Conservation (phyloP, 164 flowering plant genomes). For the Annona squamosa region DNA sequence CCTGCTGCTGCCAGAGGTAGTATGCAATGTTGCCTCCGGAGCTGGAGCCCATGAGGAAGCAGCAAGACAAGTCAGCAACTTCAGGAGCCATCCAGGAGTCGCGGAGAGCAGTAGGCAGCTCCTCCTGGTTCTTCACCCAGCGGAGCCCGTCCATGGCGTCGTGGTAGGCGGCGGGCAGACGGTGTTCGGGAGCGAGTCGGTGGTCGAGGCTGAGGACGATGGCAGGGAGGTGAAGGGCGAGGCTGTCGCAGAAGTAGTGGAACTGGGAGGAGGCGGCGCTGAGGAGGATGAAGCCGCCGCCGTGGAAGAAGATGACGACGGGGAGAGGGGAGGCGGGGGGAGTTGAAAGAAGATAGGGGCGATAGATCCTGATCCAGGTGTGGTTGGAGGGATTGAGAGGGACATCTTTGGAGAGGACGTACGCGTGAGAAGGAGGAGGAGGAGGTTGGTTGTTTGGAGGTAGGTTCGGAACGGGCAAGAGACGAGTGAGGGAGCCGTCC, state of each 20-base stretch:
- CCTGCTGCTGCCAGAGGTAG: constrained; percentile 33
- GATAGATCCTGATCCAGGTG: constrained; percentile 34
- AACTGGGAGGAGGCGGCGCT: constrained; percentile 14
- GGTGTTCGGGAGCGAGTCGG: constrained; percentile 54
- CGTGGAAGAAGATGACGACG: constrained; percentile 37
- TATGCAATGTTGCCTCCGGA: constrained; percentile 59
- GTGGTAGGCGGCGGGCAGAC: constrained; percentile 54
- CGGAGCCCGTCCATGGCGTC: constrained; percentile 40
- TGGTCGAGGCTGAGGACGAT: constrained; percentile 39
- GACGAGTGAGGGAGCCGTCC: constrained; percentile 13
- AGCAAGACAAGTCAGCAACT: constrained; percentile 34
- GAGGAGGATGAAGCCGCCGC: constrained; percentile 40
- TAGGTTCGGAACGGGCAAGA: not conserved
- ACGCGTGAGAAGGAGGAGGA: not conserved
- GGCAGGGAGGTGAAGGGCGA: constrained; percentile 19
- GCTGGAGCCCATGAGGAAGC: constrained; percentile 59
- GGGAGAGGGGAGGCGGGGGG: constrained; percentile 26
- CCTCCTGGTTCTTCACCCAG: constrained; percentile 19
- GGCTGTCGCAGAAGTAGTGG: constrained; percentile 23
- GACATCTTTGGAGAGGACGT: constrained; percentile 12
- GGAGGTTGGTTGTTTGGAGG: not conserved
- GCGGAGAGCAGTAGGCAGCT: constrained; percentile 14
- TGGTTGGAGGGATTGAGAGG: constrained; percentile 17
- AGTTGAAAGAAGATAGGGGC: constrained; percentile 11
- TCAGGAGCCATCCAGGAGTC: constrained; percentile 41